Base-by-base conservation (phyloP, 192 early-diverging fungal genomes). In the Linnemannia exigua region DNA sequence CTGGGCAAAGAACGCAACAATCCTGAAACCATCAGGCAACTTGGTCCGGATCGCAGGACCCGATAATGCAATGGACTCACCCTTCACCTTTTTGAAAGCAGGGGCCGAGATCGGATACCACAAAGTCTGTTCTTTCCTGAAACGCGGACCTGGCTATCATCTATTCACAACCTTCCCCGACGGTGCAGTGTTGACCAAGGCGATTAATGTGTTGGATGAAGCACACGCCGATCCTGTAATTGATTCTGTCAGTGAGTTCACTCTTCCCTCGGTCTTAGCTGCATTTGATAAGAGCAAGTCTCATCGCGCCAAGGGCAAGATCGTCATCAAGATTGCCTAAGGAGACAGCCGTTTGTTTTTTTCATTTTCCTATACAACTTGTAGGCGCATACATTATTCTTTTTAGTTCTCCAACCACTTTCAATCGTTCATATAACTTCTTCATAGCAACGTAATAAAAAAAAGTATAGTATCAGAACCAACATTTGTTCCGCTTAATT, bases 221-320 rank as follows among this genome's bases (percentile, higher is more conserved):
- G 58, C 74, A 8, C 50, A 77, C 0, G 77, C 75, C 3, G 74
- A 86, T 8, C 74, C 83, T 22, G 61, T 72, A 5, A 77, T 86
- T 36, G 83, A 86, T 15, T 67, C 74, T 66, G 74, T 76, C 6
- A 35, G 73, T 16, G 48, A 72, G 2, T 86, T 86, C n/a, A 73
- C 52, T 1, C 37, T 86, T 16, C 61, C 58, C 1, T 67, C 77
- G 47, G 74, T 86, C 19, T 38, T 86, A 28, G 47, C 14, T 4
- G 83, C 83, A 0, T 73, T 76, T 73, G 83, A 76, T 1, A 76
- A 69, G 74, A 86, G 83, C 28, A 11, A 25, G 41, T 76, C 77
- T 5, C 20, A 22, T 15, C 58, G 78, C 28, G 54, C 77, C 69
- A 86, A 68, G 48, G 83, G 83, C 52, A 86, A 86, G 61, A 25